Base-by-base conservation (phyloP, 139 green algal species). In the Haematococcus lacustris region DNA sequence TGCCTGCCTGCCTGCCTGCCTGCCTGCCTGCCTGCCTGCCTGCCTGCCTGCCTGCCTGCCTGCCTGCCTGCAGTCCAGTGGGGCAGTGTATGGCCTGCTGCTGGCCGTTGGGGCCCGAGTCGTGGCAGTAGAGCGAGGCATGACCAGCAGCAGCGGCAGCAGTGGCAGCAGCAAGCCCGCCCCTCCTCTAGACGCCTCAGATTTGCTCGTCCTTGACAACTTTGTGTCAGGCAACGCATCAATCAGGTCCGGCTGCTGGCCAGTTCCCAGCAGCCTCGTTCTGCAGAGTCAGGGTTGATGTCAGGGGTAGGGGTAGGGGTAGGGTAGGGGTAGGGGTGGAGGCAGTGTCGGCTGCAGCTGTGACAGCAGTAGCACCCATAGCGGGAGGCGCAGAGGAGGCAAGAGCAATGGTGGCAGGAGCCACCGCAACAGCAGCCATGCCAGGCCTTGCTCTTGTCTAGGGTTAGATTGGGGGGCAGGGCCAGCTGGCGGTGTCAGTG, bases 141-240 rank as follows among this genome's bases (percentile, higher is more conserved):
- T 69, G 32, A n/a, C n/a, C n/a, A n/a, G n/a, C n/a, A n/a, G n/a
- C n/a, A n/a, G n/a, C n/a, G n/a, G n/a, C n/a, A n/a, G n/a, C n/a
- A n/a, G n/a, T n/a, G n/a, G n/a, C n/a, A 47, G 60, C 9, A 51
- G 78, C 7, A 70, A 77, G 38, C 63, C 63, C 2, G 61, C 79
- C 41, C 68, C 81, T 13, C 51, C 68, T 0, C 64, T 94, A 39
- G 71, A 90, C 64, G 79, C 84, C 3, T 75, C 83, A 32, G 91
- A 97, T 70, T 23, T 96, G 40, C 79, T 97, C 64, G 78, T 94
- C 63, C 73, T 97, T 28, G 71, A 82, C 53, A 96, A 91, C 78
- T 91, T 95, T 50, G 70, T 96, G 38, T 71, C 68, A 0, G 82
- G 82, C 71, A 93, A 83, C 59, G 71, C 68, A 51, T 63, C 69